Conservation (phyloP, 176 grass and related monocot species). For the Elymus sibiricus region DNA sequence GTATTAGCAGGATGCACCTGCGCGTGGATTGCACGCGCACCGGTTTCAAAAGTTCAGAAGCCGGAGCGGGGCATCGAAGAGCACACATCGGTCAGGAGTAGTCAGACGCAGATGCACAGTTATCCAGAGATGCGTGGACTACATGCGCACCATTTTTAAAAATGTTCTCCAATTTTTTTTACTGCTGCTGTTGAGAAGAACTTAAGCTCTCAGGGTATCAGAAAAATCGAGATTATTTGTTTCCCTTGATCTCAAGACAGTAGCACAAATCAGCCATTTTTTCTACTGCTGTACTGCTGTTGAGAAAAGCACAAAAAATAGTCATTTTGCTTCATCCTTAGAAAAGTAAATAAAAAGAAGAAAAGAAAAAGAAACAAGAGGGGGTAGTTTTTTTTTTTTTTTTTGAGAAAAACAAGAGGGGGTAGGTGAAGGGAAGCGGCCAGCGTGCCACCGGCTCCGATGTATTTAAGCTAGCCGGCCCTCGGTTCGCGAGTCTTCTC, state of each 20-base stretch:
- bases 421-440: background rate
- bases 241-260: too few relatives aligned
- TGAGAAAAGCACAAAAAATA: too few relatives aligned
- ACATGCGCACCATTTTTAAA: background rate
- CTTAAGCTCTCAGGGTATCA: background rate
- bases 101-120: background rate
- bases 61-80: background rate
- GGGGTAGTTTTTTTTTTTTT: too few relatives aligned
- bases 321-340: too few relatives aligned
- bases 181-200: background rate
- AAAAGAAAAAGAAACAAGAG: background rate
- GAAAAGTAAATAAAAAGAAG: background rate
- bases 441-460: background rate
- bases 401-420: background rate
- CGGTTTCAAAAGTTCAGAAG: background rate
- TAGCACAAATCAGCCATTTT: background rate
- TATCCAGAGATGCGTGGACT: background rate
- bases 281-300: too few relatives aligned
- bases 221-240: background rate
- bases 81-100: background rate
- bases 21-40: background rate
- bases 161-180: background rate
- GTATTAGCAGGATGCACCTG: background rate
- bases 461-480: background rate
- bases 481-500: slow-evolving; percentile 13